Conservation (phyloP, 2,329 filamentous ascomycete genomes). For the Trichophyton simii region DNA sequence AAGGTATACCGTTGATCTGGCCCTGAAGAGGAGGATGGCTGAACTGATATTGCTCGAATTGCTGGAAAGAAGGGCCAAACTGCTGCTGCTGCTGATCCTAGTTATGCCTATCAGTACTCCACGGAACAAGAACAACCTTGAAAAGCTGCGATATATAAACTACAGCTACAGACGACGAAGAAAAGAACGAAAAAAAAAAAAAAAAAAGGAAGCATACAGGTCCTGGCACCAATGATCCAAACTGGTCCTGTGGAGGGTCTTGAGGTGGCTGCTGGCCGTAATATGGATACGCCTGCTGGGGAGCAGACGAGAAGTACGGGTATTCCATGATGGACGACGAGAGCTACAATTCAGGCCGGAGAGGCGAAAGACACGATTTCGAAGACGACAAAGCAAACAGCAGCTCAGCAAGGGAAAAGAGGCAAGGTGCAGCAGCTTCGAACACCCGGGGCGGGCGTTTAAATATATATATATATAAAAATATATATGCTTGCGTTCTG, state of each 20-base stretch:
- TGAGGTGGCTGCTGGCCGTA: not conserved
- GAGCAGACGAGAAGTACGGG: conserved; percentile 1
- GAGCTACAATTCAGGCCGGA: not conserved
- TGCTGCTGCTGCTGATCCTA: conserved; percentile 1
- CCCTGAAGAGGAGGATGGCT: not conserved
- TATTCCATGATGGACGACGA: not conserved
- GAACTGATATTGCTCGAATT: conserved; percentile 2
- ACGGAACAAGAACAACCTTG: not conserved
- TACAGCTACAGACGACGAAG: not conserved
- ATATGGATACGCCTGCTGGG: not conserved
- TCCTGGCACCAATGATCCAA: not conserved
- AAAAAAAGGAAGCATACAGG: not conserved
- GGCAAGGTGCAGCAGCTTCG: not conserved
- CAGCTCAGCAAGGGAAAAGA: not conserved
- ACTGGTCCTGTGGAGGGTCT: not conserved
- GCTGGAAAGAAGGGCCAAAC: not conserved
- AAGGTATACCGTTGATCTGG: not conserved
- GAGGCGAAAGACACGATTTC: not conserved
- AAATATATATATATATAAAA: not conserved
- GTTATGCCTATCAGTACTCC: not conserved
- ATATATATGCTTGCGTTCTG: not conserved
- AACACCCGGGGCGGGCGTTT: not conserved
- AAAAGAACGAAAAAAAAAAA: not conserved
- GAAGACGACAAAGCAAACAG: not conserved
- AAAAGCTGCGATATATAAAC: not conserved